phyloP scores from a whole-genome alignment of 331 rosid genomes.

The Arachis monticola region DNA sequence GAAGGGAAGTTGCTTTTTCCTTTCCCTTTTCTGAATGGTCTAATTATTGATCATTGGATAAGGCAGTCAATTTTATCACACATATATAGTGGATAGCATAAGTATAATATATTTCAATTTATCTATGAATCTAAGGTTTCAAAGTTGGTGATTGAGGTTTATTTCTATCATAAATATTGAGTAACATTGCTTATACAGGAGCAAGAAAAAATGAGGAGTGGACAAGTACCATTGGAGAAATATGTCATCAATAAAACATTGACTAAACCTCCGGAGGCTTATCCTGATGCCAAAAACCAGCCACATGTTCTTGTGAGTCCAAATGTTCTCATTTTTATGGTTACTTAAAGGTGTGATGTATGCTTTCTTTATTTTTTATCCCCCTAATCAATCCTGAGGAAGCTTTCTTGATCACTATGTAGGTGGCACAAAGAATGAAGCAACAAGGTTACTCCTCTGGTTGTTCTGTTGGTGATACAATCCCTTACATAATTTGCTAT shows the following conservation, averaged over 20 bases:
- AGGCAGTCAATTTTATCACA: constrained; percentile 10
- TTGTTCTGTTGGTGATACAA: constrained; percentile 87
- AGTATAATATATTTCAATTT: not conserved
- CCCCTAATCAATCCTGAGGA: constrained; percentile 33
- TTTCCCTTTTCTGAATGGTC: not conserved
- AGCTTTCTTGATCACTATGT: constrained; percentile 40
- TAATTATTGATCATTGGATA: constrained; percentile 27
- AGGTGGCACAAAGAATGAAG: constrained; percentile 96
- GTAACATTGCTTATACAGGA: constrained; percentile 56
- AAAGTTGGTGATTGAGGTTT: constrained; percentile 22
- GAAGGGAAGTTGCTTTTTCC: not conserved
- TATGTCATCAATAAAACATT: constrained; percentile 90
- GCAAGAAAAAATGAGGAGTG: constrained; percentile 93
- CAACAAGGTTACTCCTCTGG: constrained; percentile 86
- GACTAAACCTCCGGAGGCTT: constrained; percentile 93
- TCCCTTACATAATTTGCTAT: constrained; percentile 87
- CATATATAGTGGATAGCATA: not conserved
- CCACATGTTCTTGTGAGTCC: constrained; percentile 92
- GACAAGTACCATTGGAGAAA: constrained; percentile 83
- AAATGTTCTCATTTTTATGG: constrained; percentile 6
- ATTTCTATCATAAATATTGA: constrained; percentile 30
- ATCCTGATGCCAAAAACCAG: constrained; percentile 97
- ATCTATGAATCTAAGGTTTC: constrained; percentile 1
- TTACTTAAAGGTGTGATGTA: constrained; percentile 14
- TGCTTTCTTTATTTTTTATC: constrained; percentile 33